These are phyloP conservation scores for Rosellinia necatrix DNA, from an alignment of 2,329 filamentous ascomycete species.

Conservation along the genomic window DNA sequence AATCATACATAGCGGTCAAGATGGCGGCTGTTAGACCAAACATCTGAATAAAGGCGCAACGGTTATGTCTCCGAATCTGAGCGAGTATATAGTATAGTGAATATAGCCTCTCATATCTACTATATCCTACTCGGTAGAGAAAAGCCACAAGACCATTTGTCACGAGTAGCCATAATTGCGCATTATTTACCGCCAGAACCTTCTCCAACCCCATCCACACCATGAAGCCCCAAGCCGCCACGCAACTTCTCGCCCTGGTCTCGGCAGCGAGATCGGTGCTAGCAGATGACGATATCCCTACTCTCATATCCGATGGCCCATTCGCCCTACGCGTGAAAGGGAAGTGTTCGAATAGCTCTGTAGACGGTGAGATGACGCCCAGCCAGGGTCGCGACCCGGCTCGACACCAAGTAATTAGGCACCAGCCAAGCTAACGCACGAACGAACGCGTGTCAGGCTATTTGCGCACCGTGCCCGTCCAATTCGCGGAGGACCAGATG, in stretches of 20 bases:
- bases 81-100: too few species aligned
- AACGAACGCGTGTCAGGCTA: neutral
- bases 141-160: too few species aligned
- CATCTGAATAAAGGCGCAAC: too few species aligned
- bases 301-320: slow-evolving; percentile 13
- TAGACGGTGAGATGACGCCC: slow-evolving; percentile 9
- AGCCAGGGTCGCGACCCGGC: neutral
- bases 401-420: neutral
- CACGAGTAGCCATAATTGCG: neutral
- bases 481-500: neutral
- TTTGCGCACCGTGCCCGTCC: neutral
- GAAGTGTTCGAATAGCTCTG: neutral
- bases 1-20: neutral
- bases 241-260: neutral
- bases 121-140: neutral
- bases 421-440: too few species aligned
- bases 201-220: neutral
- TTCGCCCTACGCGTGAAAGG: slow-evolving; percentile 15
- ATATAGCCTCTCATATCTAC: neutral
- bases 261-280: neutral
- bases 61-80: too few species aligned
- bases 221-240: neutral
- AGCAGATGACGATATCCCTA: slow-evolving; percentile 3
- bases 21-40: neutral
- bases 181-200: neutral